Percentiles rank a stretch among this genome's conserved stretches.
Conservation (phyloP, 495 filamentous ascomycete genomes). For the Talaromyces stipitatus region DNA sequence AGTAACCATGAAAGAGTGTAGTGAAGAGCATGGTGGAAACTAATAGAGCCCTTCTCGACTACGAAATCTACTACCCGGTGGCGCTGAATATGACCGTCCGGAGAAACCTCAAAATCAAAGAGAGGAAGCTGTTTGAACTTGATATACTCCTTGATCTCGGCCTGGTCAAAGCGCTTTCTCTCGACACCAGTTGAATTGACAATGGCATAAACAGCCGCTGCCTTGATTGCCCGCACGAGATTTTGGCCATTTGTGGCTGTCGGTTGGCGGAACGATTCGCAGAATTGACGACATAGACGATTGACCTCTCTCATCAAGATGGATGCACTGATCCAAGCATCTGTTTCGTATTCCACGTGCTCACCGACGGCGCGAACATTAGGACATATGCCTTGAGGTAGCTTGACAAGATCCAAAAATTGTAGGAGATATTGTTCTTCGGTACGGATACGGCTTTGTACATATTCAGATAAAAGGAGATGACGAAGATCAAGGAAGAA, state of each 20-base stretch:
- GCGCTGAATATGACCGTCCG: conserved; percentile 24
- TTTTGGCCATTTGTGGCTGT: conserved; percentile 50
- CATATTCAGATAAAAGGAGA: conserved; percentile 77
- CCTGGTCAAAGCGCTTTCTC: conserved; percentile 73
- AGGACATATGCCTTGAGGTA: conserved; percentile 94
- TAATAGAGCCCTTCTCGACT: conserved; percentile 82
- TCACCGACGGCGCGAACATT: conserved; percentile 87
- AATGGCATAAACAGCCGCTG: conserved; percentile 69
- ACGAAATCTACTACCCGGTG: conserved; percentile 74
- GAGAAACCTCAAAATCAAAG: conserved; percentile 68
- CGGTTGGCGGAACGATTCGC: conserved; percentile 71
- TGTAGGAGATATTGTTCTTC: conserved; percentile 86
- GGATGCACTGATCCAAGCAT: conserved; percentile 94
- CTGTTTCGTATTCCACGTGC: conserved; percentile 96
- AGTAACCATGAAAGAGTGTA: conserved; percentile 97
- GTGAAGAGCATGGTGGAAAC: conserved; percentile 95
- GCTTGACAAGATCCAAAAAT: conserved; percentile 89
- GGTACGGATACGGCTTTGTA: conserved; percentile 70
- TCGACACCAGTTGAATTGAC: conserved; percentile 85
- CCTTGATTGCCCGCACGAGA: conserved; percentile 65
- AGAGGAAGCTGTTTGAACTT: conserved; percentile 67
- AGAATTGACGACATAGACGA: conserved; percentile 76
- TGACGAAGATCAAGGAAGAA: conserved; percentile 92
- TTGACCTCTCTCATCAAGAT: conserved; percentile 94
- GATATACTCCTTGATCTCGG: conserved; percentile 79